Base-by-base conservation (phyloP, 129 eudicot genomes). In the Gnaphalium uliginosum region DNA sequence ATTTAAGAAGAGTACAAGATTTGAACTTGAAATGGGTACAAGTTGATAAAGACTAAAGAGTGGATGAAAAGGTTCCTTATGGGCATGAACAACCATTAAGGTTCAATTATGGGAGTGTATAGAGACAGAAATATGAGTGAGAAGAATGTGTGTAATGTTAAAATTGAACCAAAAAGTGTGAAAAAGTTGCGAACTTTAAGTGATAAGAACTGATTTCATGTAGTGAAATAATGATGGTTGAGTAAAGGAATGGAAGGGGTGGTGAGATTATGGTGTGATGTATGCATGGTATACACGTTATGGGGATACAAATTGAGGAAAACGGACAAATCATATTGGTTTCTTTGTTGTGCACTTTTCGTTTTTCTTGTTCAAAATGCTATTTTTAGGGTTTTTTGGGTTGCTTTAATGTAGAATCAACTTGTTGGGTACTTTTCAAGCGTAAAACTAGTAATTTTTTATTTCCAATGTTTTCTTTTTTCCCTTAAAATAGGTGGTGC, bases 51-150 rank as follows among this genome's bases (percentile, higher is more conserved):
- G 53, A 46, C 53, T 14, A 46, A 14, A 58, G 57, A 63, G 53
- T 43, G 53, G 25, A 78, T 29, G 63, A 39, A 72, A 69, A 65
- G 66, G 85, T 81, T 81, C 48, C 85, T 76, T 81, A 71, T 63
- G 78, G 81, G 69, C 70, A 76, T 76, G 77, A 81, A 81, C 73
- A 68, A 76, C 74, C 60, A 72, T 73, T 32, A 50, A 50, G 59
- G 67, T 33, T 54, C 81, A 81, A 70, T 71, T 53, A 81, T 81
- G 65, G 19, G 54, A 29, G 53, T 71, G 8, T 27, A 35, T 35
- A 35, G 39, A 6, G 39, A 35, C 39, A 6, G 39, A 35, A 35
- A 50, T 56, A 62, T 29, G 62, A 43, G 32, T 5, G 62, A 69
- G 67, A 64, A 29, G 78, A 27, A 64, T 72, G 68, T 67, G 83